Evolutionary conservation across 495 filamentous ascomycete species (phyloP).

Genomic region (Glarea lozoyensis): DNA sequence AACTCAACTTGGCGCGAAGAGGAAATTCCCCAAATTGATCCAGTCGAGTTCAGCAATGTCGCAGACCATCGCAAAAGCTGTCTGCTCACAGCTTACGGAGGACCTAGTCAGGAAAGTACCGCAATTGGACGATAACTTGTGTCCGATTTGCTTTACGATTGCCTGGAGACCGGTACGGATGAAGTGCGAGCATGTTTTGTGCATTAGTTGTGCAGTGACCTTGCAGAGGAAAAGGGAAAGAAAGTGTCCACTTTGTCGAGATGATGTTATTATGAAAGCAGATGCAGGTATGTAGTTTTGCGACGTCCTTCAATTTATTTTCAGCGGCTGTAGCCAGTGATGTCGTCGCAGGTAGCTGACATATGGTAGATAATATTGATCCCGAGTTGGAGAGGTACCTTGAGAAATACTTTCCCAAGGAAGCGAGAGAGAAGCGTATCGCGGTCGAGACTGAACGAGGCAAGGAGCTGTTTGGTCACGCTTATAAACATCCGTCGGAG

Average conservation of each 20-base stretch:
- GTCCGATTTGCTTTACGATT: slow-evolving; percentile 62
- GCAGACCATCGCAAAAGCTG: slow-evolving; percentile 50
- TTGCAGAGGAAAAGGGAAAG: slow-evolving; percentile 52
- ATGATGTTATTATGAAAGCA: slow-evolving; percentile 49
- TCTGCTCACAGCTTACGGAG: slow-evolving; percentile 55
- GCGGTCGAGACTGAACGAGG: slow-evolving; percentile 9
- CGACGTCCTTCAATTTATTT: too few species aligned
- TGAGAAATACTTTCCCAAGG: slow-evolving; percentile 60
- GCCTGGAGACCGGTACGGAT: slow-evolving; percentile 59
- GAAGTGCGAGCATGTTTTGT: slow-evolving; percentile 58
- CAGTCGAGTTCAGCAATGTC: slow-evolving; percentile 40
- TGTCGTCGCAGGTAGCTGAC: too few species aligned
- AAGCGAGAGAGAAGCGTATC: slow-evolving; percentile 52
- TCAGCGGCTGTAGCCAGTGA: too few species aligned
- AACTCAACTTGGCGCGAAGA: slow-evolving; percentile 53
- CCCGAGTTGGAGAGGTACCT: slow-evolving; percentile 47
- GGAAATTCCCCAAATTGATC: slow-evolving; percentile 42
- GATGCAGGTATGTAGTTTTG: slow-evolving; percentile 46
- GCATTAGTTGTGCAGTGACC: slow-evolving; percentile 62
- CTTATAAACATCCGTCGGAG: slow-evolving; percentile 11
- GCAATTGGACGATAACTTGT: slow-evolving; percentile 63
- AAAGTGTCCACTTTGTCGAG: slow-evolving; percentile 60
- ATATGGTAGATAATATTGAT: slow-evolving; percentile 47
- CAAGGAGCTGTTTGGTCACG: slow-evolving; percentile 10
- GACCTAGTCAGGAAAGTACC: slow-evolving; percentile 58